Base-by-base conservation (phyloP, 352 stramenopile species). In the Phytophthora sansomeana region DNA sequence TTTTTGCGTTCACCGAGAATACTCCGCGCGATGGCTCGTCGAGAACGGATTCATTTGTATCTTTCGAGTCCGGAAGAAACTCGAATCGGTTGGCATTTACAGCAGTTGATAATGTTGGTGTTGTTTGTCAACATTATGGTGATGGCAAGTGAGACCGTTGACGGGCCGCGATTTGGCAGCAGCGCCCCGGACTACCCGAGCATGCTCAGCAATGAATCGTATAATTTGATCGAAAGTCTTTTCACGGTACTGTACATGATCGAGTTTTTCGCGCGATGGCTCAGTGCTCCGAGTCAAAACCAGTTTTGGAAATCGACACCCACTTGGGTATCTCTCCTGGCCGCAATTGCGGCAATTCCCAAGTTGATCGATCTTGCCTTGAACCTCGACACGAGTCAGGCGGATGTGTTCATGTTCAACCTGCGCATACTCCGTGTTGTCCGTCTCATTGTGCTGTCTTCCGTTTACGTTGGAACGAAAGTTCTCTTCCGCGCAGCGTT, bases 141-240 rank as follows among this genome's bases (percentile, higher is more conserved):
- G 17, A 80, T 89, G 65, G 63, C 81, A 6, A 44, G 41, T 0
- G 66, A 85, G 33, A 90, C 81, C 4, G 64, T 87, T 5, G 83
- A 92, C 14, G 83, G 81, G 11, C 83, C 81, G 2, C 78, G 74
- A 19, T 83, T 77, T n/a, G 68, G 49, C 1, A 73, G 77, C 0
- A 58, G 72, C 2, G 65, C 83, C 8, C 83, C 83, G 8, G 72
- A 17, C 8, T 92, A 85, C 26, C 17, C 66, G 10, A 86, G 78
- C 13, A 58, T 92, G 11, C 81, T 76, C 5, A 49, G 29, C 6
- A 58, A 79, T 17, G 39, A 46, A 13, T 16, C 0, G 55, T 58
- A 2, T 62, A 29, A 62, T 1, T 30, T 24, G 0, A 58, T 63
- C 3, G 80, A 88, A 21, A 43, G 38, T 0, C 21, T 69, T 0